These are phyloP conservation scores for Wickerhamomyces chambardii DNA, from an alignment of 805 yeast species.

Conservation along the genomic window DNA sequence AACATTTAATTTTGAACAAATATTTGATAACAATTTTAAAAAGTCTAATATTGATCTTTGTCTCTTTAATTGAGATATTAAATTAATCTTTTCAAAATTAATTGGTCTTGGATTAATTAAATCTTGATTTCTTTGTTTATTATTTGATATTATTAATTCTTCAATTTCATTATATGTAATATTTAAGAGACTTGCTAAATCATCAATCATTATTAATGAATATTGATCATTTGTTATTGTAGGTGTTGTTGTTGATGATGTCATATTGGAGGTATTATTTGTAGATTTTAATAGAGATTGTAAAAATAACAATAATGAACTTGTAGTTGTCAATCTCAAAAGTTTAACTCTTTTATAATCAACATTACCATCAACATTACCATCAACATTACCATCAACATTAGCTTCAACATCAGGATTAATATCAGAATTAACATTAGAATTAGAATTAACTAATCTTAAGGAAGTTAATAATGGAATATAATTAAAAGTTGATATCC, in stretches of 20 bases:
- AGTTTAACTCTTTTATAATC: not conserved
- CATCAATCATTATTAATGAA: slow-evolving; percentile 14
- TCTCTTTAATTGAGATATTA: slow-evolving; percentile 1
- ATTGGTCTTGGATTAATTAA: not conserved
- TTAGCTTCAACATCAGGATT: too few relatives aligned
- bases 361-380: not conserved
- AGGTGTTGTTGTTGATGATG: too few relatives aligned
- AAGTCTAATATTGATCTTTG: slow-evolving; percentile 6
- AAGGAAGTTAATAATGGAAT: not conserved
- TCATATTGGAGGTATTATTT: too few relatives aligned
- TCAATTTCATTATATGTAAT: slow-evolving; percentile 8
- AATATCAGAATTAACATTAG: too few relatives aligned
- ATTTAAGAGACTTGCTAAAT: slow-evolving; percentile 9
- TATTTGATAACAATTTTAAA: slow-evolving; percentile 9
- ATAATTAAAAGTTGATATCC: slow-evolving; percentile 14
- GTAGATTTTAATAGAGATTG: slow-evolving; percentile 4
- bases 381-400: too few relatives aligned
- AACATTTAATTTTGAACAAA: slow-evolving; percentile 9
- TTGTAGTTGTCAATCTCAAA: slow-evolving; percentile 3
- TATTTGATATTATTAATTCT: not conserved
- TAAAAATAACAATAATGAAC: slow-evolving; percentile 7
- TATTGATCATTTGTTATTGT: not conserved
- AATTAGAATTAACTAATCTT: too few relatives aligned
- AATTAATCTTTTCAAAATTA: slow-evolving; percentile 1
- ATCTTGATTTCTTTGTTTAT: slow-evolving; percentile 1